Evolutionary conservation across 306 rosid genomes (phyloP).

Genomic region (Gleditsia sinensis): DNA sequence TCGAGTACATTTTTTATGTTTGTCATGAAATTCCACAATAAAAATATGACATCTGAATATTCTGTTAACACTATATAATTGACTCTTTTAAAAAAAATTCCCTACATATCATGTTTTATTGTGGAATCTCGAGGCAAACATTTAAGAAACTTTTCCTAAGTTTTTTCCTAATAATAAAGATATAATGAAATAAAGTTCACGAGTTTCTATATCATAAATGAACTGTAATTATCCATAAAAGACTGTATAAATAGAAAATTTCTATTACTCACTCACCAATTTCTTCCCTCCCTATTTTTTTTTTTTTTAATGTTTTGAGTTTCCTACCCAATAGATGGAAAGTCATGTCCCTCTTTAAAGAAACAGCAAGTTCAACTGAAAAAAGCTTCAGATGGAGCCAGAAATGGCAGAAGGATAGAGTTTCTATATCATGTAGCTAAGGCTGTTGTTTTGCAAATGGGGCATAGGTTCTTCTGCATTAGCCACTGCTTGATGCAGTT

Average conservation of each 20-base stretch:
- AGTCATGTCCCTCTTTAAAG: background rate
- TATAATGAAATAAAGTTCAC: background rate
- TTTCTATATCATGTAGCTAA: conserved; percentile 51
- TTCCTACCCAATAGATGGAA: background rate
- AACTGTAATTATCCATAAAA: background rate
- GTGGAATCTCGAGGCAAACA: no score
- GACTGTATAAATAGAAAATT: background rate
- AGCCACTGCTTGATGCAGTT: conserved; percentile 87
- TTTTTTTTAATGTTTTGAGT: background rate
- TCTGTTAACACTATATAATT: no score
- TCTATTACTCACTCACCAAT: background rate
- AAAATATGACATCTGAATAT: no score
- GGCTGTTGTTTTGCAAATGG: conserved; percentile 85
- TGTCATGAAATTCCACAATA: no score
- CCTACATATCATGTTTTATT: no score
- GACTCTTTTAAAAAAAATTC: no score
- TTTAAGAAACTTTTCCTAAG: no score
- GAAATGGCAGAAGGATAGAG: background rate
- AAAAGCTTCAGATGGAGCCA: background rate
- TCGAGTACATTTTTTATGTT: no score
- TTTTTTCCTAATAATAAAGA: no score
- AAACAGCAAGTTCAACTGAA: conserved; percentile 13
- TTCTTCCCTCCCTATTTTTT: background rate
- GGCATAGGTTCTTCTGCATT: conserved; percentile 82
- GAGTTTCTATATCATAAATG: conserved; percentile 8